Conservation (phyloP, 768 basidiomycete genomes). For the Auricularia sp. region DNA sequence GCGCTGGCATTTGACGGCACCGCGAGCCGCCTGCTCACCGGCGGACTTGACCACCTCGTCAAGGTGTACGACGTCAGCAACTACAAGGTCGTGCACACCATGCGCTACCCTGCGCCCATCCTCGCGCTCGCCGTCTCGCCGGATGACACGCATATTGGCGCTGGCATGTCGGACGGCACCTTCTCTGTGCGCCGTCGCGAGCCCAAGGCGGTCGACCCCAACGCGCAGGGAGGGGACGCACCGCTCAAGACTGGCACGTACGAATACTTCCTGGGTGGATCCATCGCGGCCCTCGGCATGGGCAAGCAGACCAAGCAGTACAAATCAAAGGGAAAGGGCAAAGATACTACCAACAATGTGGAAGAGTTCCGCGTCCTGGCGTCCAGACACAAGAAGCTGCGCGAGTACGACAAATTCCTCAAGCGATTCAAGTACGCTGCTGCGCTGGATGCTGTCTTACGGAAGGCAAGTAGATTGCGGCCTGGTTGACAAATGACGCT, state of each 20-base stretch:
- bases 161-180: conserved; percentile 97
- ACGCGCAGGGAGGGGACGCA: conserved; percentile 18
- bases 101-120: conserved; percentile 93
- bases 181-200: conserved; percentile 91
- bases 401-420: conserved; percentile 80
- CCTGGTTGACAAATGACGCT: background rate
- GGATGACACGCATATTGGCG: conserved; percentile 91
- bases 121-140: conserved; percentile 92
- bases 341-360: conserved; percentile 44
- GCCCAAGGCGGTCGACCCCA: conserved; percentile 39
- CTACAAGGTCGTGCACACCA: conserved; percentile 95
- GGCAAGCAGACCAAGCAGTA: conserved; percentile 25
- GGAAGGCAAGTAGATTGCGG: conserved; percentile 43
- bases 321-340: conserved; percentile 16
- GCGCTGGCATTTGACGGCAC: conserved; percentile 70
- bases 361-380: conserved; percentile 74
- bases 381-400: conserved; percentile 57
- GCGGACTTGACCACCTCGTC: conserved; percentile 92
- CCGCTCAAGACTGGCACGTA: conserved; percentile 46
- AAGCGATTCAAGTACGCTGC: conserved; percentile 92
- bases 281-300: conserved; percentile 45
- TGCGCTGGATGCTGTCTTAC: conserved; percentile 84
- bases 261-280: conserved; percentile 54
- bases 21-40: conserved; percentile 74
- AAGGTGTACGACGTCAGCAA: conserved; percentile 94